Evolutionary conservation across 768 basidiomycete species (phyloP), one percentile per base, ranked within the genome.

Genomic region (Phallus indusiatus): DNA sequence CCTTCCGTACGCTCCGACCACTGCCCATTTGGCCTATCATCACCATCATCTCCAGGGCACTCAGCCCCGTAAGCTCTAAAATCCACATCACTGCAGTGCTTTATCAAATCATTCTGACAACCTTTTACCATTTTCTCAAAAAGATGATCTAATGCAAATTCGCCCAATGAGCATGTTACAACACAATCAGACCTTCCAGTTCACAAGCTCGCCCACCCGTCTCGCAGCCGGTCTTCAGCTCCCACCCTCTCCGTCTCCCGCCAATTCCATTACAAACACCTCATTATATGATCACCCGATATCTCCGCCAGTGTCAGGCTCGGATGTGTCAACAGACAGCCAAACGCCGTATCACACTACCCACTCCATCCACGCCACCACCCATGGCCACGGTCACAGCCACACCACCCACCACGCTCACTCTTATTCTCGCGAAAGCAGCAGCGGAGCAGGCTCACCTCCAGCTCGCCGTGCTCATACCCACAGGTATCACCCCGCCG

Each of bases 241-340:
- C 16, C 59, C 54, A 11, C 59, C 59, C 21, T 71, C 74, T 62
- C 71, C 88, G 65, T 86, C 89, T 68, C 85, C 88, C 68, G 84
- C 84, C 66, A 81, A 84, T 65, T 85, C 85, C 63, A 82, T 86
- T 72, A 81, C 85, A 75, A 81, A 87, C 74, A 28, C 28, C 4
- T 28, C 28, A 7, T 3, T 28, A 28, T 90, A 90, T 73, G 87
- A 88, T 75, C 57, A 59, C 20, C 84, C 88, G 70, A 76, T 90
- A 67, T 89, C 88, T 59, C 89, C 89, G 70, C 87, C 86, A 74
- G 78, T 89, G 69, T 90, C 88, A 77, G 88, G 88, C 75, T 90
- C 89, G 75, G 89, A 91, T 74, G 88, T 87, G 70, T 90, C 89
- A 68, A 86, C 78, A 66, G 88, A 90, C 81, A 86, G 86, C 7